Evolutionary conservation across 495 filamentous ascomycete species (phyloP), one percentile per base, ranked within the genome.

Genomic region (Lineolata rhizophorae): DNA sequence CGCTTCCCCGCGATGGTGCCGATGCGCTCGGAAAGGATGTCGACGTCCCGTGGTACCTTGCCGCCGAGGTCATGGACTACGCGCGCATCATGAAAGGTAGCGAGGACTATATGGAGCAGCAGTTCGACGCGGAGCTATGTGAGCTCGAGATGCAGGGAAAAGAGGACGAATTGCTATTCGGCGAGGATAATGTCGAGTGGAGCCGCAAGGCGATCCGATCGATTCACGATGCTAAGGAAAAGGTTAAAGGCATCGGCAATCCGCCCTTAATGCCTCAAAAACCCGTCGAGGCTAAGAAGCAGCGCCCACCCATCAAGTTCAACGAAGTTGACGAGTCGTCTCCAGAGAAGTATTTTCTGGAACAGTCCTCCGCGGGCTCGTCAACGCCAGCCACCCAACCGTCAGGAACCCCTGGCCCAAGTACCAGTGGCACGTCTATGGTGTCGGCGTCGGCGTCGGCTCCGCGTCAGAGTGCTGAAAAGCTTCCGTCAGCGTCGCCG

Each of bases 71-170:
- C 13, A 66, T 82, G 46, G 87, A 97, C 48, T 95, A 93, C 56
- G 82, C 83, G 29, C 65, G 87, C 30, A 72, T 97, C 28, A 94
- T 97, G 77, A 91, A 80, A 52, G 87, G 85, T 9, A 82, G 76
- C 3, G 74, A 80, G 48, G 69, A 76, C 11, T 95, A 95, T 43
- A 83, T 97, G 76, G 44, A 52, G 12, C 57, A 65, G 31, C 74
- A 94, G 49, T 85, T 72, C 47, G 67, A 83, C 35, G 43, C 56
- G 5, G 87, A 95, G 43, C 72, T 91, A 12, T 58, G 67, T 27
- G 67, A 79, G 9, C 54, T 97, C 19, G 60, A 68, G 39, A 51
- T 50, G 32, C 81, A 91, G 51, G 77, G 79, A 49, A 62, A 68
- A 30, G 81, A 92, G 48, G 87, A 97, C 46, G 81, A 94, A 49